Base-by-base conservation (phyloP, 352 stramenopile genomes). In the Phytophthora ohioensis region DNA sequence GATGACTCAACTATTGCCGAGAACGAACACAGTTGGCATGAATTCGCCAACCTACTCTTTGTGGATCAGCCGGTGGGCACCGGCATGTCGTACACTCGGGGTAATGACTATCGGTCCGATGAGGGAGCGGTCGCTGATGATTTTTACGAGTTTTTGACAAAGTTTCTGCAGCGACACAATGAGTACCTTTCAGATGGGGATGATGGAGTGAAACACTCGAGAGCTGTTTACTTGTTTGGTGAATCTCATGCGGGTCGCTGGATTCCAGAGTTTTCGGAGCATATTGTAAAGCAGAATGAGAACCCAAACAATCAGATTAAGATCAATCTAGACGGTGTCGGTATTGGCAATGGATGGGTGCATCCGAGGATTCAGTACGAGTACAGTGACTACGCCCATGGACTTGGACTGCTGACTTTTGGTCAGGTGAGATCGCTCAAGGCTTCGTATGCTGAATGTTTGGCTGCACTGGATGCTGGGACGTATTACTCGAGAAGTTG, bases 341-440 rank as follows among this genome's bases (percentile, higher is more conserved):
- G 95, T 5, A 98, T 99, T 82, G 97, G 97, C 36, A 99, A 99
- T 78, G 95, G 95, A 17, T 99, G 97, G 97, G 90, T 98, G 12
- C 95, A 99, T 69, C 97, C 97, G 32, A 72, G 81, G 10, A 89
- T 98, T 77, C 96, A 99, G 82, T 99, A 99, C 77, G 90, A 98
- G 59, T 98, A 97, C 63, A 96, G 93, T 47, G 92, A 97, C 67
- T 98, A 90, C 57, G 93, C 96, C 0, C 97, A 98, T 60, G 96
- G 94, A 8, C 76, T 97, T 27, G 96, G 96, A 0, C 64, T 99
- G 13, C 86, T 99, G 56, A 93, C 85, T 21, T 89, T 89, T 49
- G 88, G 85, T 15, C 87, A 96, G 52, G 80, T 90, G 47, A 78
- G 78, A 31, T 84, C 84, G 35, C 71, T 96, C 13, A 86, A 96